A percentile compares a stretch with the other conserved stretches of the same genome.
Conservation (phyloP, 768 basidiomycete species). For the Trametes cingulata region DNA sequence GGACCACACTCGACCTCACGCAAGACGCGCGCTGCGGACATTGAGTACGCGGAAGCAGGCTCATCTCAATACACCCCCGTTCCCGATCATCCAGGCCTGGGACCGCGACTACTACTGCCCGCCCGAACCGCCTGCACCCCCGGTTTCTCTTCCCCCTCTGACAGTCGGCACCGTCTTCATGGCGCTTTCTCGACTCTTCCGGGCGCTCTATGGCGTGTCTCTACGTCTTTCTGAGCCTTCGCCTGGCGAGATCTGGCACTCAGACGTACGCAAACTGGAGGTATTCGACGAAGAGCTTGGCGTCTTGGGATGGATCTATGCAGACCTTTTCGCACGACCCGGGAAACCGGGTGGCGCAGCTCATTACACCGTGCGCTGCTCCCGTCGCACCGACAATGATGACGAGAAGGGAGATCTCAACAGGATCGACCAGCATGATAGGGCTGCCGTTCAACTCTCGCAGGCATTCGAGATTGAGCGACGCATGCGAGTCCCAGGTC, state of each 20-base stretch:
- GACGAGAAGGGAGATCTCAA: slow-evolving; percentile 74
- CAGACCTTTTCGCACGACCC: slow-evolving; percentile 82
- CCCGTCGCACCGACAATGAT: slow-evolving; percentile 89
- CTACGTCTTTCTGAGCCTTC: slow-evolving; percentile 67
- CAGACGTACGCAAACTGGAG: slow-evolving; percentile 86
- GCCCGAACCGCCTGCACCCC: slow-evolving; percentile 72
- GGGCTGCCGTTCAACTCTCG: slow-evolving; percentile 45
- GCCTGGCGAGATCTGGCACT: slow-evolving; percentile 87
- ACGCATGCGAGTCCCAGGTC: slow-evolving; percentile 56
- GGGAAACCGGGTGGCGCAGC: slow-evolving; percentile 93
- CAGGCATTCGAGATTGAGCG: slow-evolving; percentile 65
- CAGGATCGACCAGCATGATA: too few species aligned
- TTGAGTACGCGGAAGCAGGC: slow-evolving; percentile 72
- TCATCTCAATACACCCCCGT: slow-evolving; percentile 57
- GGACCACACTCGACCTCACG: slow-evolving; percentile 77
- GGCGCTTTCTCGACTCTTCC: slow-evolving; percentile 89
- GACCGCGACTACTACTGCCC: slow-evolving; percentile 94
- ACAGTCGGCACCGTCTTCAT: slow-evolving; percentile 91
- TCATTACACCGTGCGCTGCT: slow-evolving; percentile 97
- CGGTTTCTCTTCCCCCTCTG: slow-evolving; percentile 69
- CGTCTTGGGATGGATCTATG: slow-evolving; percentile 91
- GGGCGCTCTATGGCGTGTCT: slow-evolving; percentile 82
- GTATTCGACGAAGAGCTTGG: slow-evolving; percentile 90
- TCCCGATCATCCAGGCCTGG: slow-evolving; percentile 87
- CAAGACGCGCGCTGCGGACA: slow-evolving; percentile 68